Base-by-base conservation (phyloP, 2,329 filamentous ascomycete species). In the Byssothecium circinans region DNA sequence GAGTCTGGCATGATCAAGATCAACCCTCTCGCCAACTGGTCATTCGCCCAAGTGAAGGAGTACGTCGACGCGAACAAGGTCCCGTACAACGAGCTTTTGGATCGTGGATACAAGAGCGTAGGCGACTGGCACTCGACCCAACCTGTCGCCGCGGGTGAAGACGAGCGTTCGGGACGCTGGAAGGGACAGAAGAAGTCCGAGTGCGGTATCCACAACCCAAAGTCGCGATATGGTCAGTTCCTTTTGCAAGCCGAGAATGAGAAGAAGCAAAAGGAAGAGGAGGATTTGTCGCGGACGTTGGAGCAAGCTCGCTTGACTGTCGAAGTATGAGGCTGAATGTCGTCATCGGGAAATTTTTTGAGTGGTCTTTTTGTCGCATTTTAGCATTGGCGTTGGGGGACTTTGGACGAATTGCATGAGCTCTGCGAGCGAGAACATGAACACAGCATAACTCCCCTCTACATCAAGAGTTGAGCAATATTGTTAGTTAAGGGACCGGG, bases 191-290 rank as follows among this genome's bases (percentile, higher is more conserved):
- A 81, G 65, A 99, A 99, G 86, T 95, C 91, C 14, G 94, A 99
- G 78, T 99, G 94, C 72, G 94, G 94, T 39, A 97, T 99, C 68
- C 94, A 99, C 83, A 97, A 97, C 80, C 95, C 94, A 75, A 87
- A 91, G 72, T 95, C 89, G 49, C 86, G 91, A 60, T 99, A 97
- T 67, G 88, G 91, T 10, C 85, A 91, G 74, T 96, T 87, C 74
- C 75, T 95, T 46, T 79, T 81, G 62, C 84, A 90, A 52, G 82
- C 88, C 72, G 86, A 90, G 68, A 75, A 80, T 65, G 86, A 89
- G 77, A 86, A 90, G 68, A 75, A 80, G 67, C 86, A 89, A 77
- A 71, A 29, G 58, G 73, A 45, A 53, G 77, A 67, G 22, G 64
- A 68, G 38, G 63, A 60, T 18, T 50, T 69, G 47, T 60, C 54